These are phyloP conservation scores for Metarhizium guizhouense DNA, from an alignment of 2,329 filamentous ascomycete genomes.

Conservation along the genomic window DNA sequence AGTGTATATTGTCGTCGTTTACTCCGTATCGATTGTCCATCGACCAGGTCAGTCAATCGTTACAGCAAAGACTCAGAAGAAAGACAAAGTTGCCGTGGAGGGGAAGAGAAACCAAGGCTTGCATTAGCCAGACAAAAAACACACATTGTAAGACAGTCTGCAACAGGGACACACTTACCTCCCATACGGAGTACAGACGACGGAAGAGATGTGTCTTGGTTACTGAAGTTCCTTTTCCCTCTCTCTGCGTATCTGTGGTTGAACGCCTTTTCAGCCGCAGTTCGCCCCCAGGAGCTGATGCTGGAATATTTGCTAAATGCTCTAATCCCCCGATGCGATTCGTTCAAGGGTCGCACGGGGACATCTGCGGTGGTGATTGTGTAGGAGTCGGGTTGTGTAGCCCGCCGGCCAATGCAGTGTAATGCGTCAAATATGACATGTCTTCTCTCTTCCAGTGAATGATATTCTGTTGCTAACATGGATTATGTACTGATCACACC, in stretches of 20 bases:
- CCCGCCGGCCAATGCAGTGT: conserved; percentile 30
- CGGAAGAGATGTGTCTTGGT: background rate
- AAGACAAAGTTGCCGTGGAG: too few species aligned
- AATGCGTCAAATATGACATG: background rate
- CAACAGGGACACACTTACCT: background rate
- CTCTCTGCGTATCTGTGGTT: background rate
- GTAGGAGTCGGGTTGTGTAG: conserved; percentile 1
- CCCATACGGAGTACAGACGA: background rate
- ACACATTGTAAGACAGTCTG: background rate
- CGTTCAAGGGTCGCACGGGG: background rate
- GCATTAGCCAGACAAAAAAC: background rate
- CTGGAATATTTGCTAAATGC: conserved; percentile 17
- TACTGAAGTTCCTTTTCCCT: background rate
- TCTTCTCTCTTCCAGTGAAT: background rate
- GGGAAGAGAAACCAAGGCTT: background rate
- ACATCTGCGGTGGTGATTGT: background rate
- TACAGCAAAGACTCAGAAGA: too few species aligned
- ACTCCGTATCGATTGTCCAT: too few species aligned
- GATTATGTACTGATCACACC: background rate
- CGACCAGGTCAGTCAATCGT: too few species aligned
- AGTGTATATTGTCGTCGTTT: too few species aligned
- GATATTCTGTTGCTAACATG: background rate
- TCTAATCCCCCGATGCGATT: background rate
- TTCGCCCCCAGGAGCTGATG: background rate
- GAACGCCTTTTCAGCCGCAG: background rate